A percentile compares a stretch with the other conserved stretches of the same genome.
Evolutionary conservation across 139 green algal species (phyloP).

Genomic region (Zygnema circumcarinatum): DNA sequence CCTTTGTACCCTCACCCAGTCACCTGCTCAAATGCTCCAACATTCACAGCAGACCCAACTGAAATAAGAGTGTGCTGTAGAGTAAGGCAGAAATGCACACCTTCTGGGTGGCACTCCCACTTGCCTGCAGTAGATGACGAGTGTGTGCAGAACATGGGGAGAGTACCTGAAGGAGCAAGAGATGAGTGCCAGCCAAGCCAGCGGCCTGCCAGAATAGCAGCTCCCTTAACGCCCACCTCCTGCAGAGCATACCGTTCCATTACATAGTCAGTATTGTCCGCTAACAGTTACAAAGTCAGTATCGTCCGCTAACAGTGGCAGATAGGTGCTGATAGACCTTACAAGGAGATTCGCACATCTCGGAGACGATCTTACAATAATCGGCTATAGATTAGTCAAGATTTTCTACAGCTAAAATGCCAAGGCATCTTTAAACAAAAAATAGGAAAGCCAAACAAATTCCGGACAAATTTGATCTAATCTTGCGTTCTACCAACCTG

Average conservation of each 20-base stretch:
- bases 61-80: too few relatives aligned
- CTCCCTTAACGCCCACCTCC: slow-evolving; percentile 41
- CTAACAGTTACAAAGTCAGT: not conserved
- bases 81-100: not conserved
- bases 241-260: slow-evolving; percentile 9
- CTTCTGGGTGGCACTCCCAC: not conserved
- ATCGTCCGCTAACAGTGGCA: not conserved
- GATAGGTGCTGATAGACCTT: not conserved
- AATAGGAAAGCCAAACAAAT: too few relatives aligned
- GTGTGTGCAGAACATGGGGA: not conserved
- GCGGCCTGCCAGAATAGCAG: slow-evolving; percentile 25
- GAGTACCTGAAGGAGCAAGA: slow-evolving; percentile 7
- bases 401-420: too few relatives aligned
- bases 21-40: slow-evolving; percentile 15
- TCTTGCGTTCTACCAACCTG: too few relatives aligned
- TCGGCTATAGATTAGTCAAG: too few relatives aligned
- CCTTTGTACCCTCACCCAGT: slow-evolving; percentile 16
- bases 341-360: not conserved
- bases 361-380: too few relatives aligned
- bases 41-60: too few relatives aligned
- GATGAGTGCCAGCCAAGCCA: slow-evolving; percentile 35
- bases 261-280: not conserved
- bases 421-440: too few relatives aligned
- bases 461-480: too few relatives aligned
- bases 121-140: not conserved